Evolutionary conservation across 306 rosid genomes (phyloP).

Genomic region (Ormosia emarginata): DNA sequence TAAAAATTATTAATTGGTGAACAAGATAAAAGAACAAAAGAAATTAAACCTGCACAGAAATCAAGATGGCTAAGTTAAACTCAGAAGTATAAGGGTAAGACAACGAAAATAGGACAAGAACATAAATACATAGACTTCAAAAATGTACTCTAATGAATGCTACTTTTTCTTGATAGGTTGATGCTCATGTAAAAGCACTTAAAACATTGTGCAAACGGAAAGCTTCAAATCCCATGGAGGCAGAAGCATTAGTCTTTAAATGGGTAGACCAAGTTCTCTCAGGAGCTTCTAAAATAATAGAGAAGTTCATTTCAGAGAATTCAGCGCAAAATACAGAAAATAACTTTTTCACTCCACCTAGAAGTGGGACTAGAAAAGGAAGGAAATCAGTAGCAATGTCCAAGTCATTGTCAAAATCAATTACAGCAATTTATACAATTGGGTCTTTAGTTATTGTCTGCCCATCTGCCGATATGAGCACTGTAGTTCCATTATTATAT

Average conservation of each 20-base stretch:
- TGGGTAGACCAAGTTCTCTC: constrained; percentile 59
- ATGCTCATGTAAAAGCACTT: constrained; percentile 88
- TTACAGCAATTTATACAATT: constrained; percentile 73
- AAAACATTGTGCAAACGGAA: constrained; percentile 76
- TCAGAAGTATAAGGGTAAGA: background rate
- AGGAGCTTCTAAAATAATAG: constrained; percentile 56
- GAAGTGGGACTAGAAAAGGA: constrained; percentile 52
- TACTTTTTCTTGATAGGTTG: constrained; percentile 54
- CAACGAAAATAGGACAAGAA: background rate
- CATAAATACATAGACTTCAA: background rate
- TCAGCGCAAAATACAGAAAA: constrained; percentile 31
- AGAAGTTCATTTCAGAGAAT: constrained; percentile 52
- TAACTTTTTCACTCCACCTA: constrained; percentile 60
- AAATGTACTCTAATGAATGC: background rate
- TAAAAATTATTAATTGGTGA: background rate
- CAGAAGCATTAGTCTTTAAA: constrained; percentile 55
- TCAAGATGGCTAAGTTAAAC: background rate
- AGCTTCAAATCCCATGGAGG: constrained; percentile 52
- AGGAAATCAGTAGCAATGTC: constrained; percentile 42
- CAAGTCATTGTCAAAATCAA: constrained; percentile 56
- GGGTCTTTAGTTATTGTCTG: constrained; percentile 79
- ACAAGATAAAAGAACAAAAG: background rate
- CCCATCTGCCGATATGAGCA: constrained; percentile 60
- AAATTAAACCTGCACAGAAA: background rate
- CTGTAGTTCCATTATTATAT: constrained; percentile 60